Base-by-base conservation (phyloP, 768 basidiomycete genomes). In the Nidula microcarpa region DNA sequence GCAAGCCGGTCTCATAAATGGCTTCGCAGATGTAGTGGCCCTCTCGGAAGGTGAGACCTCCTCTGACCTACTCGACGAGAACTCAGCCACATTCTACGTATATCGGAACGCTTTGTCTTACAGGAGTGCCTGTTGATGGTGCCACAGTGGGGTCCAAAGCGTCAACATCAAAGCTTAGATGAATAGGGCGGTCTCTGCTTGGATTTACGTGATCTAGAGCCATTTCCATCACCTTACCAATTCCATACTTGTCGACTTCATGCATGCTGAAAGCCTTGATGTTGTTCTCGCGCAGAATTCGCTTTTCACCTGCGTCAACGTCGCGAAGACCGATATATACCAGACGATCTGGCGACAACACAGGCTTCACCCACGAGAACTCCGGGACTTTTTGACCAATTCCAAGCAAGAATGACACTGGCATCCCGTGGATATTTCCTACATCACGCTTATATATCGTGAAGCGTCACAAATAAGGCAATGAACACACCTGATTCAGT, bases 401-500 rank as follows among this genome's bases (percentile, higher is more conserved):
- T 68, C 69, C 91, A 67, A 81, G 70, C 48, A 99, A 82, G 82
- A 98, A 98, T 5, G 97, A 92, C 43, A 98, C 82, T 17, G 97
- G 97, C 88, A 97, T 98, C 56, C 97, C 97, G 71, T 99, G 97
- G 45, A 99, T 87, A 70, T 98, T 98, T 33, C 96, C 96, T 81
- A 64, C 35, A 6, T 6, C 33, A 14, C 34, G 49, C 52, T 32
- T 55, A 57, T 30, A 51, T 49, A 23, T 32, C 39, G 5, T 41
- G 9, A 37, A 43, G 16, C 16, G 17, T 37, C 14, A 8, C 23
- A 46, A 49, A n/a, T 13, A 45, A 52, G 62, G 64, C 51, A 41
- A 55, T 6, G 44, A 35, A 62, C 72, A 52, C 65, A 82, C 88
- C 88, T 60, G 88, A 85, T 43, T 74, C 86, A 16, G 94, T 94